A percentile compares a stretch with the other conserved stretches of the same genome.
Evolutionary conservation across 495 filamentous ascomycete species (phyloP).

Genomic region (Aspergillus cavernicola): DNA sequence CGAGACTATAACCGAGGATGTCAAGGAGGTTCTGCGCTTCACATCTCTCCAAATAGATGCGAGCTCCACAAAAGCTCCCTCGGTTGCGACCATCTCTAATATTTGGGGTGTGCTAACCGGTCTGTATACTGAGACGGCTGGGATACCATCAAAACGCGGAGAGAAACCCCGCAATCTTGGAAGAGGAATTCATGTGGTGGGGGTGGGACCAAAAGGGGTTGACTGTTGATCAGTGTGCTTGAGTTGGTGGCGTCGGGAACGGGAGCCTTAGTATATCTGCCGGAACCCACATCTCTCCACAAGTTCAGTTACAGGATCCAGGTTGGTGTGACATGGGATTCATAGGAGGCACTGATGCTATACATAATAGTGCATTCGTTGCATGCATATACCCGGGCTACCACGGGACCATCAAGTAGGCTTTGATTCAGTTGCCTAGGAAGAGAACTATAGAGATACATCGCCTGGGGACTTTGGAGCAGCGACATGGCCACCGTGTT

Average conservation of each 20-base stretch:
- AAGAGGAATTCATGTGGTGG: neutral
- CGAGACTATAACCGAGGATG: neutral
- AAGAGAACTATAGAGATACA: too few species aligned
- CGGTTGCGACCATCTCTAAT: neutral
- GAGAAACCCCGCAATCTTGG: neutral
- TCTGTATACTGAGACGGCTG: neutral
- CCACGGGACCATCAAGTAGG: neutral
- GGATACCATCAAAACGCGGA: neutral
- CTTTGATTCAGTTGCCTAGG: too few species aligned
- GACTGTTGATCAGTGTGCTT: neutral
- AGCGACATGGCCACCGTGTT: too few species aligned
- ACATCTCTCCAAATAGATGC: neutral
- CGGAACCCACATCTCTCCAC: conserved; percentile 3
- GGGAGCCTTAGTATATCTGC: neutral
- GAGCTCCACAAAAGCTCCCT: neutral
- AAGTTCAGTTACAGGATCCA: too few species aligned
- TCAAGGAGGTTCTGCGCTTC: neutral
- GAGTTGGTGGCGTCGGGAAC: neutral
- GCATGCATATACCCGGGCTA: too few species aligned
- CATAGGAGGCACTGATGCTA: too few species aligned
- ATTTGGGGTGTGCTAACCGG: neutral
- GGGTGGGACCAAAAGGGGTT: neutral
- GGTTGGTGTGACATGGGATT: too few species aligned
- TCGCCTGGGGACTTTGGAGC: too few species aligned
- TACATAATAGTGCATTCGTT: too few species aligned